Percentiles rank a stretch among this genome's conserved stretches.
phyloP scores from a whole-genome alignment of 1,139 yeast species.

The Nakaseomyces bracarensis region DNA sequence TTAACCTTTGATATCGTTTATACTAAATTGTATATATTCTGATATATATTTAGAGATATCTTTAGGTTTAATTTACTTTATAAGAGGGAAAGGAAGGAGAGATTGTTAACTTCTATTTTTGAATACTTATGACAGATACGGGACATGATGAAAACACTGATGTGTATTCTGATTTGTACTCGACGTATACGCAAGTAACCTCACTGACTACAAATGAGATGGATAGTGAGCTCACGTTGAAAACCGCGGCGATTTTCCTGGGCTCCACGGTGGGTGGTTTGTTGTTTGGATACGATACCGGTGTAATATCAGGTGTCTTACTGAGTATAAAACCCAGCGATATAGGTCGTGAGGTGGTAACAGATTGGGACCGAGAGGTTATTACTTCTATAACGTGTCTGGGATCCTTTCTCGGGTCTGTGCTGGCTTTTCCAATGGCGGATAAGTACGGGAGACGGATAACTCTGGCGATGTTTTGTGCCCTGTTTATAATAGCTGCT shows the following conservation, averaged over 20 bases:
- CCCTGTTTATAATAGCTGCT: constrained; percentile 35
- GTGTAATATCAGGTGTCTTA: constrained; percentile 38
- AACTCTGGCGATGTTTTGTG: constrained; percentile 34
- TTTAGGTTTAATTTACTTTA: background rate
- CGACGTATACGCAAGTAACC: constrained; percentile 26
- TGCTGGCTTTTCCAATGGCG: constrained; percentile 33
- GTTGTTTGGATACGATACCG: constrained; percentile 39
- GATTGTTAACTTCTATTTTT: background rate
- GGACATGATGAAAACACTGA: constrained; percentile 18
- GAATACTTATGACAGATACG: background rate
- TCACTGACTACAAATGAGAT: constrained; percentile 24
- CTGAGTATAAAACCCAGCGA: constrained; percentile 33
- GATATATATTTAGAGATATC: too few relatives aligned
- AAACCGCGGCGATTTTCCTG: constrained; percentile 18
- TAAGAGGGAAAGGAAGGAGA: background rate
- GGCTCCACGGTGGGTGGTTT: constrained; percentile 36
- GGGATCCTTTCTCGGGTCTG: constrained; percentile 39
- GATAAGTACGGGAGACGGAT: constrained; percentile 35
- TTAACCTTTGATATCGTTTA: too few relatives aligned
- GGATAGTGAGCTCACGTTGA: constrained; percentile 18
- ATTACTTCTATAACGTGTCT: constrained; percentile 39
- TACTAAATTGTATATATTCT: too few relatives aligned
- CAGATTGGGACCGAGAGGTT: constrained; percentile 34
- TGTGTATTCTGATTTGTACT: constrained; percentile 26
- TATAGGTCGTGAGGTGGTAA: constrained; percentile 24